Conservation (phyloP, 164 flowering plant genomes). For the Pachysandra terminalis region DNA sequence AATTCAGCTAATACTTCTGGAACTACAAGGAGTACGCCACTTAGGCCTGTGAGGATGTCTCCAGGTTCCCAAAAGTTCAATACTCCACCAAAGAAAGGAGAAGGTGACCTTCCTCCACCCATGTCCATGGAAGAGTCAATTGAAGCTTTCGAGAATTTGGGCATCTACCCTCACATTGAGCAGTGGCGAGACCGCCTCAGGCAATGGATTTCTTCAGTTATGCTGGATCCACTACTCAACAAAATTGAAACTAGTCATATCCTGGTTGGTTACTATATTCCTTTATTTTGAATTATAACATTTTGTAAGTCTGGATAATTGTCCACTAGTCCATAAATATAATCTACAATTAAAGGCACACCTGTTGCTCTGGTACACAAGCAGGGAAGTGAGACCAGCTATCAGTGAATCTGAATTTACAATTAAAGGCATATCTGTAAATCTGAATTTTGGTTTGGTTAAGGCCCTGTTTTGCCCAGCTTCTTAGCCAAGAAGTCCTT, state of each 20-base stretch:
- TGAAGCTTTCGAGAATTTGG: constrained; percentile 70
- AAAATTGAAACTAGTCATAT: constrained; percentile 83
- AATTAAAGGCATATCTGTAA: background rate
- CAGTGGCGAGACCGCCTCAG: constrained; percentile 89
- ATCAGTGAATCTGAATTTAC: background rate
- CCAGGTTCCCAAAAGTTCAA: constrained; percentile 86
- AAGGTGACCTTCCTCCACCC: constrained; percentile 78
- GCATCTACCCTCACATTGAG: constrained; percentile 86
- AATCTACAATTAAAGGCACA: background rate
- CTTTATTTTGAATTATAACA: background rate
- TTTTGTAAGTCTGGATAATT: background rate
- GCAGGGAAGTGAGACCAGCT: background rate
- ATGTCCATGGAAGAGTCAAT: constrained; percentile 89
- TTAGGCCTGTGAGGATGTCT: constrained; percentile 94
- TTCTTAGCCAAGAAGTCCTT: too few relatives aligned
- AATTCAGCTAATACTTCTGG: constrained; percentile 72
- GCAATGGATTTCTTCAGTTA: constrained; percentile 89
- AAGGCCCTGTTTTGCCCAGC: too few relatives aligned
- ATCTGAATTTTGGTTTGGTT: too few relatives aligned
- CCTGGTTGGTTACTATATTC: constrained; percentile 52
- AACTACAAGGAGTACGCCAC: constrained; percentile 77
- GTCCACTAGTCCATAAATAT: background rate
- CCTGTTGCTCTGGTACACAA: too few relatives aligned
- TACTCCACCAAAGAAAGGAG: constrained; percentile 94
- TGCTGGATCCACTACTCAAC: constrained; percentile 72